Percentiles rank a stretch among this genome's conserved stretches.
phyloP scores from a whole-genome alignment of 495 filamentous ascomycete species.

The Penicillium malachiteum region DNA sequence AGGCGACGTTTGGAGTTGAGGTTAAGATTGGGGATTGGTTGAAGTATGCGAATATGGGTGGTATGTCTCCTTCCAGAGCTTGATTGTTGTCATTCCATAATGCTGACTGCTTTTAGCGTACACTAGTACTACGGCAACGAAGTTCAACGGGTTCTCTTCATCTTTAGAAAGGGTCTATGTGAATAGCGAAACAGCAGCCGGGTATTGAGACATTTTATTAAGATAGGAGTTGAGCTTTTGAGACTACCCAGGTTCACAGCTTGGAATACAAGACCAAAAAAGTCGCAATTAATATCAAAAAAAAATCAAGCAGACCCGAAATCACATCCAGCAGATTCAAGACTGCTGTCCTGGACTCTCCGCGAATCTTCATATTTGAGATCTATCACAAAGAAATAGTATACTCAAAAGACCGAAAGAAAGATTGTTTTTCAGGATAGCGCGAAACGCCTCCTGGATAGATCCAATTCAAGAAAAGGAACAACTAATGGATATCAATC shows the following conservation, averaged over 20 bases:
- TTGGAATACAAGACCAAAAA: too few species aligned
- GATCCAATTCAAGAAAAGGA: neutral
- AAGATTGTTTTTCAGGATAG: too few species aligned
- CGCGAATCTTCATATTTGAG: too few species aligned
- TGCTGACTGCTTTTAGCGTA: constrained; percentile 15
- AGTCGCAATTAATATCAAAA: too few species aligned
- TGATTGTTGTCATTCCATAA: neutral
- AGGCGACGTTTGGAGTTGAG: constrained; percentile 19
- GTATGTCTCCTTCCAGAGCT: constrained; percentile 11
- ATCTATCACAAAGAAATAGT: too few species aligned
- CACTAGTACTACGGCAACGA: constrained; percentile 25
- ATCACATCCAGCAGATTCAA: too few species aligned
- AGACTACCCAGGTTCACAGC: too few species aligned
- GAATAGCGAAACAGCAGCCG: constrained; percentile 12
- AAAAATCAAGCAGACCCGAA: too few species aligned
- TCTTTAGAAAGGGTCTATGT: constrained; percentile 14
- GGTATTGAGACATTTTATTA: neutral
- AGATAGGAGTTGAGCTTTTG: neutral
- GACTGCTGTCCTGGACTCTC: too few species aligned
- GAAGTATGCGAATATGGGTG: constrained; percentile 35
- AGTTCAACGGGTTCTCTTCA: constrained; percentile 31
- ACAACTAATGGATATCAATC: constrained; percentile 29
- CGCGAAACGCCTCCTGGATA: too few species aligned
- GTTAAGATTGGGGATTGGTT: constrained; percentile 36
- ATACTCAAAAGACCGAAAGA: too few species aligned